Conservation (phyloP, 495 filamentous ascomycete species). For the Penicillium pancosmium region DNA sequence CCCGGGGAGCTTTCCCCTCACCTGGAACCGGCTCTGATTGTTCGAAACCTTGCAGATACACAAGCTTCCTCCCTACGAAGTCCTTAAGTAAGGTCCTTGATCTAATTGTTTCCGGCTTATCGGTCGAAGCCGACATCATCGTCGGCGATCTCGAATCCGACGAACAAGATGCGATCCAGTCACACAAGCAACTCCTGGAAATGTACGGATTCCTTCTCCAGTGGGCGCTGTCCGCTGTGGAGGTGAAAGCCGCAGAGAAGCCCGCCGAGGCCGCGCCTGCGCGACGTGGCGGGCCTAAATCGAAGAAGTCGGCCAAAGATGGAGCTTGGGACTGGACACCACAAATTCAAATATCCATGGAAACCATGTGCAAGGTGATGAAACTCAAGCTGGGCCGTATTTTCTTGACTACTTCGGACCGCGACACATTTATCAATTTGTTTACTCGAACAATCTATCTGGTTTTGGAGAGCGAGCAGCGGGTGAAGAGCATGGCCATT, state of each 20-base stretch:
- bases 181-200: constrained; percentile 89
- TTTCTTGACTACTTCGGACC: constrained; percentile 94
- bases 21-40: constrained; percentile 62
- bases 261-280: constrained; percentile 66
- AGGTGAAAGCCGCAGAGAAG: constrained; percentile 91
- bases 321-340: constrained; percentile 83
- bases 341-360: constrained; percentile 85
- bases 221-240: constrained; percentile 91
- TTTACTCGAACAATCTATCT: constrained; percentile 94
- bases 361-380: constrained; percentile 94
- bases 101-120: constrained; percentile 87
- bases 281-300: constrained; percentile 75
- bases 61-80: constrained; percentile 75
- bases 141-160: constrained; percentile 86
- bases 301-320: constrained; percentile 75
- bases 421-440: constrained; percentile 90
- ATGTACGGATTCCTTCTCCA: constrained; percentile 94
- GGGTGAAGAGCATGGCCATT: constrained; percentile 87
- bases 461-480: constrained; percentile 89
- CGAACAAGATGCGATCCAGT: constrained; percentile 80
- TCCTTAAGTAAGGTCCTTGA: constrained; percentile 93
- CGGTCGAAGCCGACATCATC: constrained; percentile 85
- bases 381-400: constrained; percentile 90
- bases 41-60: constrained; percentile 70
- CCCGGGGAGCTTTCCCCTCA: constrained; percentile 37